These are phyloP conservation scores for Tuber aestivum DNA, from an alignment of 495 filamentous ascomycete genomes.

Conservation along the genomic window DNA sequence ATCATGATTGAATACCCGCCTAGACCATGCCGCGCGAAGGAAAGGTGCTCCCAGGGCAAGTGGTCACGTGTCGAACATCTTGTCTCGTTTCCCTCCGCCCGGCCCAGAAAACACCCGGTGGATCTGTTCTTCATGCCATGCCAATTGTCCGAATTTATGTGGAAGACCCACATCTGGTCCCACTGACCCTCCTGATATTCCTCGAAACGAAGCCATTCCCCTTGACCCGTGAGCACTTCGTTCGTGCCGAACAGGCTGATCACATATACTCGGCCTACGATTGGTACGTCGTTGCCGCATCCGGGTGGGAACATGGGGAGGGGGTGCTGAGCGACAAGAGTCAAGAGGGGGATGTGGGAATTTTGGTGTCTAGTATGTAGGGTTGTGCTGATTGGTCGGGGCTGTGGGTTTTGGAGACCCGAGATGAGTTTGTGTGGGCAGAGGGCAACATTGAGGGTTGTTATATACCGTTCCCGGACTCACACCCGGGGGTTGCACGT, in stretches of 20 bases:
- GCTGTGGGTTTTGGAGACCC: no score
- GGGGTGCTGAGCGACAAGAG: no score
- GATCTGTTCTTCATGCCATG: neutral
- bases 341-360: no score
- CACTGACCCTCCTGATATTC: neutral
- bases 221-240: neutral
- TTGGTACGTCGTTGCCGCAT: neutral
- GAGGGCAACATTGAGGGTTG: no score
- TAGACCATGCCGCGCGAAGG: no score
- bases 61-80: neutral
- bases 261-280: neutral
- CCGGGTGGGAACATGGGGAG: neutral
- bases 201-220: neutral
- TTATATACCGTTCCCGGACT: no score
- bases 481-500: no score
- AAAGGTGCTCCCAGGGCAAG: no score
- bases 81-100: neutral
- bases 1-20: no score
- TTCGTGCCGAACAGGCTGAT: neutral
- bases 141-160: neutral
- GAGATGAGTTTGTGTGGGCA: no score
- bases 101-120: neutral
- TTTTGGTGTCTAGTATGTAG: no score
- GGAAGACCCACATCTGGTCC: neutral
- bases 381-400: no score